Conservation (phyloP, 495 filamentous ascomycete species). For the Aspergillus panamensis region DNA sequence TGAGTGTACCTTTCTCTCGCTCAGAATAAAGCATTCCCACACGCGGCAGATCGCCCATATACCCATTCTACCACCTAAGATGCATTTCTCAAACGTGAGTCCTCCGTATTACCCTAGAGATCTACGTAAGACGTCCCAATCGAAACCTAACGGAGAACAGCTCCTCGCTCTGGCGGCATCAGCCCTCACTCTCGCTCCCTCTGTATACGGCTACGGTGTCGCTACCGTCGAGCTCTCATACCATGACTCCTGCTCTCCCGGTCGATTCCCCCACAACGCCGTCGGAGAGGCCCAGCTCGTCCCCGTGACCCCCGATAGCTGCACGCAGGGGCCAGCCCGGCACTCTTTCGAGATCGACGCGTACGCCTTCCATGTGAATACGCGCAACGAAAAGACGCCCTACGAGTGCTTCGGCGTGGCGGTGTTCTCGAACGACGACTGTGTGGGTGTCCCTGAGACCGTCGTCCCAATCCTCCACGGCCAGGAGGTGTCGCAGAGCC, state of each 20-base stretch:
- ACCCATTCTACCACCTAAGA: background rate
- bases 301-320: slow-evolving; percentile 6
- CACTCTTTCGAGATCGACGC: slow-evolving; percentile 17
- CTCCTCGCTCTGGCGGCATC: slow-evolving; percentile 12
- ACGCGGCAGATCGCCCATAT: background rate
- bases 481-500: background rate
- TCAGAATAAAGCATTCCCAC: background rate
- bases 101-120: background rate
- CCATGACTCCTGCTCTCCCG: slow-evolving; percentile 12
- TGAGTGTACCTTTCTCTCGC: background rate
- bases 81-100: slow-evolving; percentile 2
- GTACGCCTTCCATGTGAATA: slow-evolving; percentile 14
- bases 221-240: slow-evolving; percentile 12
- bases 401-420: slow-evolving; percentile 12
- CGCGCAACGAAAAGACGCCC: slow-evolving; percentile 13
- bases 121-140: background rate
- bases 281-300: background rate
- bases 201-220: slow-evolving; percentile 17
- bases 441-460: slow-evolving; percentile 10
- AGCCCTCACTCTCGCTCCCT: slow-evolving; percentile 14
- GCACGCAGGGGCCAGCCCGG: slow-evolving; percentile 2
- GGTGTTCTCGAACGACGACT: slow-evolving; percentile 17
- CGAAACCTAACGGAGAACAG: background rate
- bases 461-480: slow-evolving; percentile 10
- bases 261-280: slow-evolving; percentile 4